These are phyloP conservation scores for Trichosporon faecale DNA, from an alignment of 1,284 basidiomycete species.

Conservation along the genomic window DNA sequence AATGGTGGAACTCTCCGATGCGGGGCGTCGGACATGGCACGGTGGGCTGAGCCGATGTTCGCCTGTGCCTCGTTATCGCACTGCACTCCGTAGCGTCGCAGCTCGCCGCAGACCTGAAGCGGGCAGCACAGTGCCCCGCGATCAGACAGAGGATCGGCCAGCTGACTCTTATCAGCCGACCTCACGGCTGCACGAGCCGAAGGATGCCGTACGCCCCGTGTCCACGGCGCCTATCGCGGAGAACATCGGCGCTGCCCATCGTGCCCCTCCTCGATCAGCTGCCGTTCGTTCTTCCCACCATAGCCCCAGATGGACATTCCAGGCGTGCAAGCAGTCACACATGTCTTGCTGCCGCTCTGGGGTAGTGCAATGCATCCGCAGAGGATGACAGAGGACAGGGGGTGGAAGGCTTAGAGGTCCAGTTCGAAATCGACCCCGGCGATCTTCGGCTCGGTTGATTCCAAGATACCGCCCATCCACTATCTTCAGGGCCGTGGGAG, in stretches of 20 bases:
- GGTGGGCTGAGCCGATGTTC: neutral
- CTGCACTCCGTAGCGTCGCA: too few relatives aligned
- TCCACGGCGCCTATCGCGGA: neutral
- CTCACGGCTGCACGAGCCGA: neutral
- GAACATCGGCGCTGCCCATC: neutral
- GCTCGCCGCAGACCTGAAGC: too few relatives aligned
- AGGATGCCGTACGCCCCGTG: neutral
- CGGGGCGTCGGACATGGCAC: too few relatives aligned
- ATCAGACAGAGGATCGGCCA: neutral
- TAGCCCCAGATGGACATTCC: too few relatives aligned
- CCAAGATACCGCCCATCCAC: neutral
- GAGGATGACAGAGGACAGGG: neutral
- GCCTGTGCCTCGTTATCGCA: neutral
- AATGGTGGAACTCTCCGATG: neutral
- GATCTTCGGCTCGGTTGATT: neutral
- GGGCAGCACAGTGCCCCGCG: too few relatives aligned
- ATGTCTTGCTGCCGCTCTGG: too few relatives aligned
- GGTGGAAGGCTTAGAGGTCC: neutral
- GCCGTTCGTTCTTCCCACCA: too few relatives aligned
- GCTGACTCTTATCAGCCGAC: neutral
- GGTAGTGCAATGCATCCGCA: too few relatives aligned
- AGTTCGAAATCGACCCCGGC: neutral
- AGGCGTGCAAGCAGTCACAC: too few relatives aligned
- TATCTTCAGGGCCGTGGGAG: neutral
- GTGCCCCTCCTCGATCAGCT: too few relatives aligned